Evolutionary conservation across 176 grass and related monocot genomes (phyloP).

Genomic region (Panicum miliaceum): DNA sequence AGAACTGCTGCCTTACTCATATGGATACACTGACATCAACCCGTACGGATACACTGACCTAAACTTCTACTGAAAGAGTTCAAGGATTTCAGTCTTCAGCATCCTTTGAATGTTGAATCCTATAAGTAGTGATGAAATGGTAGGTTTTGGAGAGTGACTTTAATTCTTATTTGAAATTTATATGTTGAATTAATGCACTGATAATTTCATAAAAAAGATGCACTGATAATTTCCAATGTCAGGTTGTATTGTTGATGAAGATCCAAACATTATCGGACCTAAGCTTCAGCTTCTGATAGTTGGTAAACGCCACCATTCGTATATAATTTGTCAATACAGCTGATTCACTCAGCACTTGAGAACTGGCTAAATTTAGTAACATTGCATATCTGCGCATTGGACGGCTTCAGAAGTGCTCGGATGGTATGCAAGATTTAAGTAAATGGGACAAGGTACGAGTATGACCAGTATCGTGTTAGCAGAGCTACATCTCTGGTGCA

Average conservation of each 20-base stretch:
- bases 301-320: background rate
- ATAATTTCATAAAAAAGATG: conserved; percentile 29
- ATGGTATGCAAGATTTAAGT: conserved; percentile 10
- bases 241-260: conserved; percentile 27
- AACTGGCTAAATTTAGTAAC: conserved; percentile 22
- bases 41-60: conserved; percentile 77
- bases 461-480: conserved; percentile 11
- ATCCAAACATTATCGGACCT: background rate
- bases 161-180: conserved; percentile 3
- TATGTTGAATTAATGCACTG: conserved; percentile 2
- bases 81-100: background rate
- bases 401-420: background rate
- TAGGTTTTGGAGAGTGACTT: conserved; percentile 14
- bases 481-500: conserved; percentile 4
- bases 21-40: conserved; percentile 74
- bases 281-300: conserved; percentile 12
- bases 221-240: conserved; percentile 24
- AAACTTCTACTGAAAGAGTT: conserved; percentile 77
- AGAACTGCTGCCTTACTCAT: conserved; percentile 84
- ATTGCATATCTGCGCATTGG: conserved; percentile 22
- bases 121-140: conserved; percentile 23
- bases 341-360: background rate
- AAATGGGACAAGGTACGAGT: background rate
- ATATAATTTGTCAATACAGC: background rate
- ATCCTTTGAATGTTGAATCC: conserved; percentile 8